A percentile compares a stretch with the other conserved stretches of the same genome.
Conservation (phyloP, 345 rosid species). For the Syzygium jambos region DNA sequence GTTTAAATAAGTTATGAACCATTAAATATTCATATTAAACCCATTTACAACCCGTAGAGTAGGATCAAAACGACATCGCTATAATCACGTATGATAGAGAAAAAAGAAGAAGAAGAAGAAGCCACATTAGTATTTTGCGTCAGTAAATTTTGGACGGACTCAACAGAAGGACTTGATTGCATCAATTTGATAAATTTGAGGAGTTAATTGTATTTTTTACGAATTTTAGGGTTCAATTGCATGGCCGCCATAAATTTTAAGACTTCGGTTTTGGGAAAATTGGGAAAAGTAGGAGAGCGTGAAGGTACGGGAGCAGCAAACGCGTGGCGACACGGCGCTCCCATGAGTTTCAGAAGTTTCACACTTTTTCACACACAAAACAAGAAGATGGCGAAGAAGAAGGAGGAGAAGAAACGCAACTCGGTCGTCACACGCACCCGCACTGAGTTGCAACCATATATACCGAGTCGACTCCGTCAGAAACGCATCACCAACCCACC, state of each 20-base stretch:
- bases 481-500: background rate
- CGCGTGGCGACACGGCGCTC: background rate
- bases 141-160: too few species aligned
- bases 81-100: too few species aligned
- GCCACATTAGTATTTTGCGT: too few species aligned
- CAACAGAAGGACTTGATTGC: too few species aligned
- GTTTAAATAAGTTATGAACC: too few species aligned
- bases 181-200: too few species aligned
- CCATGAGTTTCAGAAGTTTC: background rate
- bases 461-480: background rate
- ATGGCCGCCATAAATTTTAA: accelerated
- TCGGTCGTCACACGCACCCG: background rate
- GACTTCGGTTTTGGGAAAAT: background rate
- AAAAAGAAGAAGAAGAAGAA: too few species aligned
- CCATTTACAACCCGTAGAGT: too few species aligned
- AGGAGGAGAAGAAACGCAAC: background rate
- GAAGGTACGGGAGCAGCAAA: background rate
- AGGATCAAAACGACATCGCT: too few species aligned
- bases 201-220: too few species aligned
- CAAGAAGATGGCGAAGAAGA: background rate
- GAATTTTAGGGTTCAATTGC: too few species aligned
- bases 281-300: background rate
- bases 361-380: background rate
- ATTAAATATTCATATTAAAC: too few species aligned
- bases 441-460: background rate